These are phyloP conservation scores for Ophiostoma sp. DNA, from an alignment of 2,329 filamentous ascomycete species.

Conservation along the genomic window DNA sequence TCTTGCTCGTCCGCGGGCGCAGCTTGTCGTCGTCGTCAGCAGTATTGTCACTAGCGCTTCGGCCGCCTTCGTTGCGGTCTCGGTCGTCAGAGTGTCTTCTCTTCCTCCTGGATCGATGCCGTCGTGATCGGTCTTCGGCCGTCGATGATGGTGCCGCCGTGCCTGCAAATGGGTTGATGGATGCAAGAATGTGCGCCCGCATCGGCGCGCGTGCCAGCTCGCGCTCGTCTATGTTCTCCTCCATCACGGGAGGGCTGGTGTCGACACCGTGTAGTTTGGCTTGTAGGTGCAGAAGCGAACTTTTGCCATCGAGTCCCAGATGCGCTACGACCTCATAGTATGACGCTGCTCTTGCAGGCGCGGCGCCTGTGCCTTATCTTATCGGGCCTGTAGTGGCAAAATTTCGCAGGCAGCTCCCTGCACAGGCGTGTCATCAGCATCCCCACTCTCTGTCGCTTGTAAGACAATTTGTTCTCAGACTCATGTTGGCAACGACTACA, in stretches of 20 bases:
- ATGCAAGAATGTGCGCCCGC: constrained; percentile 46
- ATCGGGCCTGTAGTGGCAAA: constrained; percentile 7
- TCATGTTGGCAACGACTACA: not conserved
- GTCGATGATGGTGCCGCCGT: not conserved
- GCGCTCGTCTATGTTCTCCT: constrained; percentile 21
- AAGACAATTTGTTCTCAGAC: constrained; percentile 7
- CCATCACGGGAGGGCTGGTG: not conserved
- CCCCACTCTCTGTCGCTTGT: constrained; percentile 5
- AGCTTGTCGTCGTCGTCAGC: constrained; percentile 9
- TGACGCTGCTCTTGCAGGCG: not conserved
- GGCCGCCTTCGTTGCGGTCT: not conserved
- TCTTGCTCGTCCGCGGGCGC: constrained; percentile 11
- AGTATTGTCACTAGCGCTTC: not conserved
- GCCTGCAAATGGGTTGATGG: constrained; percentile 39
- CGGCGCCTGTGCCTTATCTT: not conserved
- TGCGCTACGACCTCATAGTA: not conserved
- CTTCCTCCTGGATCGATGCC: constrained; percentile 9
- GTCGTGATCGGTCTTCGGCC: constrained; percentile 15
- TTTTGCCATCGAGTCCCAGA: not conserved
- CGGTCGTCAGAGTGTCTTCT: not conserved
- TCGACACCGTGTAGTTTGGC: not conserved
- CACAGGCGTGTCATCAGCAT: not conserved
- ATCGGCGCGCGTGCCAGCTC: constrained; percentile 28
- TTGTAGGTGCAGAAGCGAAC: not conserved
- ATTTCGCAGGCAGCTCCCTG: not conserved